Evolutionary conservation across 2,329 filamentous ascomycete species (phyloP).

Genomic region (Colletotrichum endophyticum): DNA sequence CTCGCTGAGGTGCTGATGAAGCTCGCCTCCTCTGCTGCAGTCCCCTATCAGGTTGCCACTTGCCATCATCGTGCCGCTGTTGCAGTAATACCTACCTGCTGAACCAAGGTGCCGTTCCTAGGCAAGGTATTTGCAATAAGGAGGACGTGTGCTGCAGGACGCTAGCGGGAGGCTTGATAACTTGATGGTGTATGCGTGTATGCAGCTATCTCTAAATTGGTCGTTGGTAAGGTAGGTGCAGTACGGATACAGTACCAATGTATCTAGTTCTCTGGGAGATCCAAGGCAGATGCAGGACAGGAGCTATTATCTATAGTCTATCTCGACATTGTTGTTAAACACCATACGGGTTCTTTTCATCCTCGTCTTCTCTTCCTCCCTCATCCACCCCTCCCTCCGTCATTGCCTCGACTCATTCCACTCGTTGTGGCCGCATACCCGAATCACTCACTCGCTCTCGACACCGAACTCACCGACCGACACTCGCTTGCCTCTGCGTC

Average conservation of each 20-base stretch:
- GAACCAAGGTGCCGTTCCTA: background rate
- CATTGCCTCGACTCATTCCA: background rate
- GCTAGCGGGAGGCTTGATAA: background rate
- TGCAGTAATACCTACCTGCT: background rate
- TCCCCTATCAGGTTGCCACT: background rate
- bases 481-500: slow-evolving; percentile 2
- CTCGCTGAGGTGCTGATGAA: background rate
- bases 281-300: background rate
- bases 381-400: background rate
- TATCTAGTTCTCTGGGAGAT: background rate
- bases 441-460: background rate
- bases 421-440: background rate
- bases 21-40: background rate
- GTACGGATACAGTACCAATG: background rate
- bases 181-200: background rate
- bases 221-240: background rate
- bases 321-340: background rate
- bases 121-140: background rate
- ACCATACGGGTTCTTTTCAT: background rate
- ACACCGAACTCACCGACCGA: background rate
- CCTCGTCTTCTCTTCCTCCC: background rate
- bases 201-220: background rate
- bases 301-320: background rate
- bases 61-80: slow-evolving; percentile 4
- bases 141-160: background rate